Evolutionary conservation across 192 early-diverging fungal species (phyloP).

Genomic region (Dimargaris cristalligena): DNA sequence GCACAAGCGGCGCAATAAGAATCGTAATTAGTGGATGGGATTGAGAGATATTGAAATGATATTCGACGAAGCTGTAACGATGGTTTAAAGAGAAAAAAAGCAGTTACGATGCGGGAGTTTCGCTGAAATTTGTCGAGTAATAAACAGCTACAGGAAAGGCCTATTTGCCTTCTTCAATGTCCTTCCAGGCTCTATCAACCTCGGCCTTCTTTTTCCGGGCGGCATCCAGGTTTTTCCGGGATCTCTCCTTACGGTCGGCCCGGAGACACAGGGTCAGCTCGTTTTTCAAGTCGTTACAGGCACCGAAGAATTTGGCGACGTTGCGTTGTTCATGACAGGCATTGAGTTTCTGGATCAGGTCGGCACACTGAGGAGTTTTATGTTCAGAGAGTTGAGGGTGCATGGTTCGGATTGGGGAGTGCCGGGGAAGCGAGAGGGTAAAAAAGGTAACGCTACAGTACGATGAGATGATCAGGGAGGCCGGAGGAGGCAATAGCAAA

Average conservation of each 20-base stretch:
- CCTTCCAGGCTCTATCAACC: constrained; percentile 6
- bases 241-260: constrained; percentile 3
- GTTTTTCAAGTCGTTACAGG: constrained; percentile 6
- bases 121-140: too few species aligned
- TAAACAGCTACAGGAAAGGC: too few species aligned
- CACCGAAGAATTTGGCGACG: constrained; percentile 4
- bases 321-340: neutral
- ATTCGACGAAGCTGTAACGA: too few species aligned
- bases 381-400: constrained; percentile 10
- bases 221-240: neutral
- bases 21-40: too few species aligned
- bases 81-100: too few species aligned
- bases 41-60: too few species aligned
- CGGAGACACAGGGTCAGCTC: constrained; percentile 7
- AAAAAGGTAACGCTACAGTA: too few species aligned
- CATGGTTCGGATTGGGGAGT: neutral
- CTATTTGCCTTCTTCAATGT: constrained; percentile 1
- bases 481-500: too few species aligned
- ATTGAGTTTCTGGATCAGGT: constrained; percentile 7
- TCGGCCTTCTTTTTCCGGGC: constrained; percentile 5
- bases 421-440: neutral
- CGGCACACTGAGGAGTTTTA: constrained; percentile 10
- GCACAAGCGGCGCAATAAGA: too few species aligned
- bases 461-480: too few species aligned
- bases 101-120: too few species aligned